phyloP scores from a whole-genome alignment of 2,329 filamentous ascomycete species.

The Talaromyces verruculosus region DNA sequence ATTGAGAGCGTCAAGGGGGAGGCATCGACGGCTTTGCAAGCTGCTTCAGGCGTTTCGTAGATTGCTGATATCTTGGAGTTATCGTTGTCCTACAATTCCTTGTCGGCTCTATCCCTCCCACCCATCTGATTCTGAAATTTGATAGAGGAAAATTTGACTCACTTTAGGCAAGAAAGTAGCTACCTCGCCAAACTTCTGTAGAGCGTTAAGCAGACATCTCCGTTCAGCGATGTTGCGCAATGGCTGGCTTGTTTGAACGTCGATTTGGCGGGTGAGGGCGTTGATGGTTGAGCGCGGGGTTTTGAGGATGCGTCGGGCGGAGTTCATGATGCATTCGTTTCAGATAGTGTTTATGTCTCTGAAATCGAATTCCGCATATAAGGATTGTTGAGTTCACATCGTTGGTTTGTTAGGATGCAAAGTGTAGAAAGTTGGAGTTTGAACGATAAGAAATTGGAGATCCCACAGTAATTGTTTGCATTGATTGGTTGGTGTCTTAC shows the following conservation, averaged over 20 bases:
- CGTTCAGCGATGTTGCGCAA: conserved; percentile 36
- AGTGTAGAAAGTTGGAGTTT: background rate
- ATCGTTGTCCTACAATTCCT: conserved; percentile 20
- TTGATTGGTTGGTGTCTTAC: background rate
- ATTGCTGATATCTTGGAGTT: conserved; percentile 34
- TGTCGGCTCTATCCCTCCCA: background rate
- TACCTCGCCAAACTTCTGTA: conserved; percentile 46
- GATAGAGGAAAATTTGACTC: background rate
- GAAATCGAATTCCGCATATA: background rate
- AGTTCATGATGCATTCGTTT: conserved; percentile 8
- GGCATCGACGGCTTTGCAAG: conserved; percentile 33
- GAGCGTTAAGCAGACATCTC: conserved; percentile 35
- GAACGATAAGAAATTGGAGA: background rate
- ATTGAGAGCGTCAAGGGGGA: conserved; percentile 24
- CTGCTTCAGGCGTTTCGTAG: conserved; percentile 39
- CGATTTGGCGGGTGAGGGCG: conserved; percentile 28
- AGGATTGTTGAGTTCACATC: background rate
- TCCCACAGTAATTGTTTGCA: background rate
- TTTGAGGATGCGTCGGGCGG: background rate
- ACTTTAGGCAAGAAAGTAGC: conserved; percentile 41
- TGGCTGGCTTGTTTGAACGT: conserved; percentile 32
- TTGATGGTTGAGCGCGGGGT: background rate
- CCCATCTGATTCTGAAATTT: background rate
- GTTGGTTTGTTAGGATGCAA: background rate
- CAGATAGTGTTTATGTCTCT: background rate